Conservation (phyloP, 805 yeast genomes). For the Wickerhamiella siamensis region DNA sequence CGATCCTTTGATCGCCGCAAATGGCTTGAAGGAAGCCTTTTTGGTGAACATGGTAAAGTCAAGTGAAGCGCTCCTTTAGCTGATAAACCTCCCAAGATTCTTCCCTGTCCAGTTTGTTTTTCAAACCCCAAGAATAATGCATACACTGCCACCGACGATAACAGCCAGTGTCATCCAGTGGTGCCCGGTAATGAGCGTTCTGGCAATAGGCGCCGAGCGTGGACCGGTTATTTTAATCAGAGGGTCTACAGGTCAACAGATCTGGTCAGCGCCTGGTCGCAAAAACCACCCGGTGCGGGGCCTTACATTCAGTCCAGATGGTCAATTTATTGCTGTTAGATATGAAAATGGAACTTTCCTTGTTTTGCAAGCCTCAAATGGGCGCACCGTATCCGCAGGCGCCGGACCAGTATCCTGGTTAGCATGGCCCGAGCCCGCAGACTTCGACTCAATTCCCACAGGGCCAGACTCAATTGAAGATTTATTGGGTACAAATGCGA, state of each 20-base stretch:
- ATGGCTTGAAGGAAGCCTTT: constrained; percentile 39
- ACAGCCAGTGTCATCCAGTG: neutral
- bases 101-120: neutral
- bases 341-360: constrained; percentile 32
- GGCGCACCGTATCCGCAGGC: constrained; percentile 25
- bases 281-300: constrained; percentile 1
- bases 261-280: constrained; percentile 15
- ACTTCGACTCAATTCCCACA: too few relatives aligned
- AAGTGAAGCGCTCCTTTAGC: neutral
- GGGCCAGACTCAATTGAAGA: too few relatives aligned
- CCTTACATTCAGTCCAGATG: constrained; percentile 28
- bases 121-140: neutral
- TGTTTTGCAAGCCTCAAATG: constrained; percentile 34
- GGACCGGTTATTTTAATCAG: constrained; percentile 10
- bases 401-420: constrained; percentile 4
- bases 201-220: neutral
- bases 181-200: neutral
- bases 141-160: neutral
- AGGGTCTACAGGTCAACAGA: constrained; percentile 15
- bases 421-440: constrained; percentile 15
- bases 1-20: constrained; percentile 67
- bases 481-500: too few relatives aligned
- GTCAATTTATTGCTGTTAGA: constrained; percentile 30
- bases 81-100: neutral
- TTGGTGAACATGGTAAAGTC: constrained; percentile 16